Evolutionary conservation across 1,284 basidiomycete species (phyloP), one percentile per base, ranked within the genome.

Genomic region (Limonomyces culmigenus): DNA sequence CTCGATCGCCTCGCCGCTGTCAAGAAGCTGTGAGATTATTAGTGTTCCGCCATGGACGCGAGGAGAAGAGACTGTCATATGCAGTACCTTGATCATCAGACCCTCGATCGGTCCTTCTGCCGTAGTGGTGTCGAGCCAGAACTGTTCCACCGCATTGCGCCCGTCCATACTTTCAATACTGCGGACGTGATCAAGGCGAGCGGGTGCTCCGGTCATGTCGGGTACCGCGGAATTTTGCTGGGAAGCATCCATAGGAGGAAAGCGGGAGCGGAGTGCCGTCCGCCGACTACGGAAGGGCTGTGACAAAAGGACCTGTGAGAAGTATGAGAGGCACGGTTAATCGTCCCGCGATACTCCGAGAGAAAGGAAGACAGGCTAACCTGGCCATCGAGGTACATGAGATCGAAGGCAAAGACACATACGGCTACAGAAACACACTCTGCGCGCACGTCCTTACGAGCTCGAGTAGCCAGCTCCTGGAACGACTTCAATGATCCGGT

Each of bases 71-170:
- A 4, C 20, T 29, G 36, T 21, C 11, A 38, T 35, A 29, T 36
- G 18, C 36, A 39, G 46, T 15, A 87, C 79, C 61, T 95, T 96
- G 50, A 95, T 71, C 89, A 96, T 93, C 44, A 95, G 63, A 3
- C 91, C 91, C 54, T 96, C 91, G 41, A 83, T 87, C 39, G 77
- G 77, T 51, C 75, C 75, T 47, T 76, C 71, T n/a, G 88, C 67
- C 3, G 87, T n/a, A n/a, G n/a, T n/a, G n/a, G n/a, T 80, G 41
- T 65, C 63, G 44, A 74, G 62, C 68, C 89, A 89, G 52, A 95
- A 95, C 8, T 62, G 66, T 48, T 81, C 70, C 6, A 95, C 66
- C 6, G 60, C 67, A 15, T 70, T 69, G 35, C 67, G 64, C 1
- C 74, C 74, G 42, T 63, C 52, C 41, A 67, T 59, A 54, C 78